Base-by-base conservation (phyloP, 495 filamentous ascomycete genomes). In the Pyrenula aspistea region DNA sequence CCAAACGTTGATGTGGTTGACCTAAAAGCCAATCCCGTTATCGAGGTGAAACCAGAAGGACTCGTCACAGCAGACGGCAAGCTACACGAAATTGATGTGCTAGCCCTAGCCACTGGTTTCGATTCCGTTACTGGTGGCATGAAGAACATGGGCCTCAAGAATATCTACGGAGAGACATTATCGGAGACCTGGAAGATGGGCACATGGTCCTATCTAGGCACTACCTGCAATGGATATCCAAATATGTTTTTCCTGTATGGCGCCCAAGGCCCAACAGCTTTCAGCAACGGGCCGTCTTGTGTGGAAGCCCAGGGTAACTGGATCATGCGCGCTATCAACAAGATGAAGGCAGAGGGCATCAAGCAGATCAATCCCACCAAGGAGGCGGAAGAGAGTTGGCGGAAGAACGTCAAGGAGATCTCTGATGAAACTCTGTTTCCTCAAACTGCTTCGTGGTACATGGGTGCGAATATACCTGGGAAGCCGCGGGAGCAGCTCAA, bases 81-180 rank as follows among this genome's bases (percentile, higher is more conserved):
- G 10, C 42, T 68, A 25, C 60, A 68, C 47, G 73, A 81, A 56
- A 63, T 79, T 51, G 80, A 83, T 61, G 55, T 75, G 10, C 71
- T 83, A 56, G 73, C 73, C 23, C 57, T 80, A 20, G 79, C 79
- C 1, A 82, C 78, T 1, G 80, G 80, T 0, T 83, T 78, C 62
- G 78, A 83, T 59, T 66, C 72, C 24, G 61, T 74, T 20, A 76
- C 70, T 1, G 75, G 74, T n/a, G 71, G 74, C 1, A 65, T 81
- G 53, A 67, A 67, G 55, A 68, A 71, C 53, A 75, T 81, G 63
- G 69, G 72, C 24, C 59, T 82, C 57, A 59, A 61, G 15, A 72
- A 71, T 56, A 52, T 64, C 24, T 57, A 73, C 25, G 76, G 73
- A 12, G 48, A 67, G 10, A 57, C 65, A 15, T 63, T 82, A 1